A percentile compares a stretch with the other conserved stretches of the same genome.
Evolutionary conservation across 306 rosid species (phyloP).

Genomic region (Datisca glomerata): DNA sequence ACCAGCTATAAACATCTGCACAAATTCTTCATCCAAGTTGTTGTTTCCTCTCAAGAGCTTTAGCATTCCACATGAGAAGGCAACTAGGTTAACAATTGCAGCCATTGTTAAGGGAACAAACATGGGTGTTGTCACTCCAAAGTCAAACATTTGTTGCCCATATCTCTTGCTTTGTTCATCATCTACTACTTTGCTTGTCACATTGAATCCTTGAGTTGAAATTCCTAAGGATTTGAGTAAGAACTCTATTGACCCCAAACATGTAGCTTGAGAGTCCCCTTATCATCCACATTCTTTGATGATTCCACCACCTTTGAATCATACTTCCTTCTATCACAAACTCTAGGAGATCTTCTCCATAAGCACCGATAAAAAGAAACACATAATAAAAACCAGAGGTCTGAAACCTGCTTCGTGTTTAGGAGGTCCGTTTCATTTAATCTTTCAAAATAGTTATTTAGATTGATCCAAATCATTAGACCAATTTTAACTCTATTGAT

Average conservation of each 20-base stretch:
- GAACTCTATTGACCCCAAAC: slow-evolving; percentile 21
- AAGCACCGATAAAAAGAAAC: slow-evolving; percentile 27
- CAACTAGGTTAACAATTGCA: slow-evolving; percentile 19
- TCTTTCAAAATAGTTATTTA: too few relatives aligned
- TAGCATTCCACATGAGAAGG: slow-evolving; percentile 7
- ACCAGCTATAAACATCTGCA: slow-evolving; percentile 16
- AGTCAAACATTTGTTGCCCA: slow-evolving; percentile 18
- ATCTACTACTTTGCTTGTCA: slow-evolving; percentile 29
- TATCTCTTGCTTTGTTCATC: slow-evolving; percentile 32
- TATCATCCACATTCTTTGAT: slow-evolving; percentile 38
- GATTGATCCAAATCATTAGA: too few relatives aligned
- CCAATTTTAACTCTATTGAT: too few relatives aligned
- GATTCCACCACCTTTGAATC: slow-evolving; percentile 30
- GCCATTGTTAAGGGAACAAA: slow-evolving; percentile 22
- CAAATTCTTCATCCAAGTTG: slow-evolving; percentile 6
- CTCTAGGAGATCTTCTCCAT: slow-evolving; percentile 20
- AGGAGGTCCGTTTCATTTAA: too few relatives aligned
- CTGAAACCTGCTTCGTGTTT: slow-evolving; percentile 15
- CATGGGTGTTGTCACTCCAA: slow-evolving; percentile 28
- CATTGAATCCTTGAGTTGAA: slow-evolving; percentile 15
- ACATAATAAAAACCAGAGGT: slow-evolving; percentile 20
- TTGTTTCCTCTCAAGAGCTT: slow-evolving; percentile 4
- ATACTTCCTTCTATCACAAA: slow-evolving; percentile 15
- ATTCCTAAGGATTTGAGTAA: slow-evolving; percentile 11
- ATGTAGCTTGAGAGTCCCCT: slow-evolving; percentile 17